Percentiles rank a stretch among this genome's conserved stretches.
phyloP scores from a whole-genome alignment of 257 asterid species.

The Galeopsis tetrahit region DNA sequence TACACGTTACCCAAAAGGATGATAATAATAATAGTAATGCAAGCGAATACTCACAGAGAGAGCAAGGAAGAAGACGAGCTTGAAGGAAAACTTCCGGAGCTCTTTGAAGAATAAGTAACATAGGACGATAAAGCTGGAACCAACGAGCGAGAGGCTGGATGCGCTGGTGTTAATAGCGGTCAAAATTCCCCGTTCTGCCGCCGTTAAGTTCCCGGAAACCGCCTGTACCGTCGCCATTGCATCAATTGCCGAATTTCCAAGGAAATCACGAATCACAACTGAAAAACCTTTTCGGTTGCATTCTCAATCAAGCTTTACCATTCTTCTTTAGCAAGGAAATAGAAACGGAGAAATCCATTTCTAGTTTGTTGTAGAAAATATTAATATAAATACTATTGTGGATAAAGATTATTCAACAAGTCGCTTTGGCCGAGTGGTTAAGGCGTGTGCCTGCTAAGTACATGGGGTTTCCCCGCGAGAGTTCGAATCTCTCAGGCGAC shows the following conservation, averaged over 20 bases:
- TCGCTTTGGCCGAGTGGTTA: conserved; percentile 88
- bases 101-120: conserved; percentile 91
- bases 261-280: conserved; percentile 29
- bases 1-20: not conserved
- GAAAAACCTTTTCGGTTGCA: conserved; percentile 19
- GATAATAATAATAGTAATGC: not conserved
- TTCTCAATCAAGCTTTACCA: conserved; percentile 19
- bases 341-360: not conserved
- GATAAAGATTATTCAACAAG: not conserved
- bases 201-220: conserved; percentile 76
- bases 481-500: conserved; percentile 99
- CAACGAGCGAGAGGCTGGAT: conserved; percentile 79
- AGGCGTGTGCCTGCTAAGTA: conserved; percentile 82
- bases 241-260: conserved; percentile 15
- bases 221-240: conserved; percentile 86
- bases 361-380: too few species aligned
- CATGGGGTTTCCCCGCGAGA: conserved; percentile 99
- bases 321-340: conserved; percentile 18
- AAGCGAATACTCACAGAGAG: conserved; percentile 62
- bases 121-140: conserved; percentile 93
- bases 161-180: conserved; percentile 84
- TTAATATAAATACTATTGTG: rapidly evolving
- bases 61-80: conserved; percentile 98
- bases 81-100: conserved; percentile 96
- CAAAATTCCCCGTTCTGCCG: conserved; percentile 64